Conservation (phyloP, 225 moss, liverwort and hornwort species). For the Physcomitrium patens region DNA sequence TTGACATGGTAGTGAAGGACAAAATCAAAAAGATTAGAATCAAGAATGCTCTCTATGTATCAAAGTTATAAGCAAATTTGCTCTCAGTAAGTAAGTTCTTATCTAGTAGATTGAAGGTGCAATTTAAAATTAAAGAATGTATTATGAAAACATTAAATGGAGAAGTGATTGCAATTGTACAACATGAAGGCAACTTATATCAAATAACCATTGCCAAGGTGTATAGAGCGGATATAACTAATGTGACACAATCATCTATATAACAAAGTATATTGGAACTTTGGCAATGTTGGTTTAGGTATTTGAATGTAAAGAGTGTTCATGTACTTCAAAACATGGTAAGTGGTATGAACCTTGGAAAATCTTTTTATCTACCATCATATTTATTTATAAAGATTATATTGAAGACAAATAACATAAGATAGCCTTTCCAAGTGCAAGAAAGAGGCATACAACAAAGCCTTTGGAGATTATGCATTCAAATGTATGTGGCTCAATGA, state of each 20-base stretch:
- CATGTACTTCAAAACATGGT: background rate
- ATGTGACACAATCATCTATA: background rate
- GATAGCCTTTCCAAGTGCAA: background rate
- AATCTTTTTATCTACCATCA: background rate
- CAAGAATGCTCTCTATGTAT: background rate
- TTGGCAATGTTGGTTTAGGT: background rate
- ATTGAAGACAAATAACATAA: background rate
- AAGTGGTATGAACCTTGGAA: background rate
- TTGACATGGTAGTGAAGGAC: too few species aligned
- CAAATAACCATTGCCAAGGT: background rate
- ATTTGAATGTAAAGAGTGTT: background rate
- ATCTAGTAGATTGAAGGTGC: background rate
- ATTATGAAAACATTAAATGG: background rate
- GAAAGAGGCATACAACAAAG: background rate
- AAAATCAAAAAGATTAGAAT: too few species aligned
- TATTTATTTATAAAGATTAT: background rate
- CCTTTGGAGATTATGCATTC: slow-evolving; percentile 6
- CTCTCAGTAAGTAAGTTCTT: background rate
- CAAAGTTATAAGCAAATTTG: background rate
- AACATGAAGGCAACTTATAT: background rate
- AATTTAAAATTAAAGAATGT: background rate
- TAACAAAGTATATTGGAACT: background rate
- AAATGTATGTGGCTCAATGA: slow-evolving; percentile 27
- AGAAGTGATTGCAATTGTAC: background rate
- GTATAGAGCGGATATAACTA: background rate